phyloP scores from a whole-genome alignment of 345 rosid species.

The Hypericum androsaemum region DNA sequence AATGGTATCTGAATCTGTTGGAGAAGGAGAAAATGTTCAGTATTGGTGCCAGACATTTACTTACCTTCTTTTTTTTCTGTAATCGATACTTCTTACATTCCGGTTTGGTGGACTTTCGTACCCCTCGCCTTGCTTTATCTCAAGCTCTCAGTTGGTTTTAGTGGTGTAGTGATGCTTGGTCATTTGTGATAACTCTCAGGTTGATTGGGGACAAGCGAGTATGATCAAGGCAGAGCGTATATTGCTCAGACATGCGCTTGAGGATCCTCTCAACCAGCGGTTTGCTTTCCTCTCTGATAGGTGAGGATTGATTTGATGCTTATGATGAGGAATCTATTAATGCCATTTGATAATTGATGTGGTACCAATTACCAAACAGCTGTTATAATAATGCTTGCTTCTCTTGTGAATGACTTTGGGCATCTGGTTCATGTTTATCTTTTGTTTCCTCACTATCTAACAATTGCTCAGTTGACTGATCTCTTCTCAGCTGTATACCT shows the following conservation, averaged over 20 bases:
- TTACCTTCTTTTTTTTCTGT: too few relatives aligned
- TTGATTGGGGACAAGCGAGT: slow-evolving; percentile 93
- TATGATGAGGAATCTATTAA: not conserved
- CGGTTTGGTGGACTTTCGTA: too few relatives aligned
- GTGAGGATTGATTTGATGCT: slow-evolving; percentile 28
- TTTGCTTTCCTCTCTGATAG: slow-evolving; percentile 96
- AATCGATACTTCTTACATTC: too few relatives aligned
- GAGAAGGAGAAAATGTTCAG: too few relatives aligned
- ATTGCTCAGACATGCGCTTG: slow-evolving; percentile 80
- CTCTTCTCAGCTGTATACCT: slow-evolving; percentile 89
- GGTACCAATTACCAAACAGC: too few relatives aligned
- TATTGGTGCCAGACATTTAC: too few relatives aligned
- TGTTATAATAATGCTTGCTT: too few relatives aligned
- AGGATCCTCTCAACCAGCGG: slow-evolving; percentile 60
- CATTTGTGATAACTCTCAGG: slow-evolving; percentile 35
- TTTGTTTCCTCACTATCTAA: slow-evolving; percentile 19
- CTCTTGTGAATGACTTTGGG: not conserved
- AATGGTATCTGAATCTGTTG: too few relatives aligned
- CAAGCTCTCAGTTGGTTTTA: not conserved
- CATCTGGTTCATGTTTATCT: not conserved
- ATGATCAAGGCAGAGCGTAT: slow-evolving; percentile 96
- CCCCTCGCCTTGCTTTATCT: not conserved
- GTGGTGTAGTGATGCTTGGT: slow-evolving; percentile 8
- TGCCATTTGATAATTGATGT: too few relatives aligned
- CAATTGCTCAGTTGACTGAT: slow-evolving; percentile 26